These are phyloP conservation scores for Penicillium paneum DNA, from an alignment of 2,329 filamentous ascomycete genomes.

Conservation along the genomic window DNA sequence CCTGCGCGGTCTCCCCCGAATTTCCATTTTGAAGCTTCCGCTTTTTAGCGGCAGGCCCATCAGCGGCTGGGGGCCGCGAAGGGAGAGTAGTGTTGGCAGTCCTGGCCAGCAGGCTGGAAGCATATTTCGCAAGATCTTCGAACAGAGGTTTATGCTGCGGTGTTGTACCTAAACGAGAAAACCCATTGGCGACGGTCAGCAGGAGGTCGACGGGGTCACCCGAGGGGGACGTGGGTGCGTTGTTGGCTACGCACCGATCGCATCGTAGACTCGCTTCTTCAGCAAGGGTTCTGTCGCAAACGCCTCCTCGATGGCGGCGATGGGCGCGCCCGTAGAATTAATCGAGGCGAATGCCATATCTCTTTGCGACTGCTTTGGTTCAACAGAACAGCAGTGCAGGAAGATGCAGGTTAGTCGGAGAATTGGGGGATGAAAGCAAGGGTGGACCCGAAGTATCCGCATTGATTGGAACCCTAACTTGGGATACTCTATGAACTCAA, in stretches of 20 bases:
- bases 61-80: constrained; percentile 24
- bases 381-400: constrained; percentile 13
- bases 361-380: constrained; percentile 19
- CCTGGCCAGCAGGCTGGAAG: constrained; percentile 38
- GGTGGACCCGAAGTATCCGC: constrained; percentile 10
- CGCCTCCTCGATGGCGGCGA: constrained; percentile 39
- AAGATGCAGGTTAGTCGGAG: constrained; percentile 11
- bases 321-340: constrained; percentile 25
- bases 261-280: constrained; percentile 43
- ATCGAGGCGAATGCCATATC: constrained; percentile 41
- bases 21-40: constrained; percentile 48
- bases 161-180: constrained; percentile 28
- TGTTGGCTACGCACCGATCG: constrained; percentile 38
- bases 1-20: constrained; percentile 26
- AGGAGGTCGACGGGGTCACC: constrained; percentile 5
- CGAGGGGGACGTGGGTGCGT: constrained; percentile 8
- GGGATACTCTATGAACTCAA: neutral
- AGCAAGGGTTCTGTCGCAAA: constrained; percentile 40
- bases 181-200: constrained; percentile 14
- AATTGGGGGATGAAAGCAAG: constrained; percentile 17
- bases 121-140: constrained; percentile 50
- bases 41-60: constrained; percentile 46
- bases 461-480: constrained; percentile 1
- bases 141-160: constrained; percentile 45
- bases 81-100: constrained; percentile 25